Evolutionary conservation across 2,329 filamentous ascomycete genomes (phyloP).

Genomic region (Ascochyta clinopodiicola): DNA sequence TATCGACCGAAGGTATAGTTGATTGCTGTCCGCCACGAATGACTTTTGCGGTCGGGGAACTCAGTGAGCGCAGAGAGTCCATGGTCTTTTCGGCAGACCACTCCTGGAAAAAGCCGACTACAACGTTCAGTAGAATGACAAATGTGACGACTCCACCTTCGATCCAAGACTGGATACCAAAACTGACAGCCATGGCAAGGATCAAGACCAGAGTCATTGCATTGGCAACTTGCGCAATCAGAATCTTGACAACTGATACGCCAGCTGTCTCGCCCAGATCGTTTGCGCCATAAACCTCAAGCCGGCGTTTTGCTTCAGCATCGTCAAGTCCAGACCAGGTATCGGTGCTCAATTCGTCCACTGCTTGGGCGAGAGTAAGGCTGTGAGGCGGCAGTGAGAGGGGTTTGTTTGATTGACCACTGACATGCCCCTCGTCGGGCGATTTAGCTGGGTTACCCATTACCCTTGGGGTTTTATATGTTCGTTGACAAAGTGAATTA

Average conservation of each 20-base stretch:
- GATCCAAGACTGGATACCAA: constrained; percentile 56
- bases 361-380: constrained; percentile 59
- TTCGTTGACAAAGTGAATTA: not conserved
- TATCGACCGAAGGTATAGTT: constrained; percentile 61
- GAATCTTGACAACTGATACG: constrained; percentile 74
- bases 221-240: constrained; percentile 76
- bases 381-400: constrained; percentile 68
- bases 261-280: constrained; percentile 72
- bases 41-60: constrained; percentile 53
- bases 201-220: constrained; percentile 75
- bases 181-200: constrained; percentile 57
- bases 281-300: constrained; percentile 69
- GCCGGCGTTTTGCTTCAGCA: constrained; percentile 64
- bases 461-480: not conserved
- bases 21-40: constrained; percentile 62
- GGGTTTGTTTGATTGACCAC: constrained; percentile 55
- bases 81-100: constrained; percentile 58
- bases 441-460: constrained; percentile 34
- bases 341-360: constrained; percentile 66
- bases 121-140: constrained; percentile 55
- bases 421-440: constrained; percentile 40
- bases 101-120: constrained; percentile 56
- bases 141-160: constrained; percentile 57
- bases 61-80: constrained; percentile 56
- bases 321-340: constrained; percentile 70